Conservation (phyloP, 768 basidiomycete genomes). For the Amylocystis lapponica region DNA sequence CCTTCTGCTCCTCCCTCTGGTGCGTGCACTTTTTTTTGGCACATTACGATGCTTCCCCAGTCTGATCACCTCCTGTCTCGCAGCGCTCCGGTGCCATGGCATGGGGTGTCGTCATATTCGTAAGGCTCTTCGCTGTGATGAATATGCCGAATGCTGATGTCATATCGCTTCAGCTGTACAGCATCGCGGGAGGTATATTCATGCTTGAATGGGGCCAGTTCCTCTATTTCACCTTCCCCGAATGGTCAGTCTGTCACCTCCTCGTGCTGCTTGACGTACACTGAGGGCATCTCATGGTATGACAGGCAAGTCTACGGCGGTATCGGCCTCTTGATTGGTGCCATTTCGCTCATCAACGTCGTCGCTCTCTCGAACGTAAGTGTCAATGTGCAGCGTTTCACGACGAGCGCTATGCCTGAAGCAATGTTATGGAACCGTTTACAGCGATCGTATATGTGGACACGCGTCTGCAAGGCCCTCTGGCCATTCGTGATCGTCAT, state of each 20-base stretch:
- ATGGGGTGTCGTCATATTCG: conserved; percentile 59
- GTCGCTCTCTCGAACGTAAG: conserved; percentile 62
- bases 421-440: conserved; percentile 1
- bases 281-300: neutral
- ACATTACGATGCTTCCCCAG: neutral
- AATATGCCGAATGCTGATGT: neutral
- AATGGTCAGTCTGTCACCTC: conserved; percentile 41
- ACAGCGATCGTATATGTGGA: conserved; percentile 68
- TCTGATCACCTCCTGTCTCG: conserved; percentile 6
- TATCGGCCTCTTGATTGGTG: conserved; percentile 49
- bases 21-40: conserved; percentile 36
- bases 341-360: conserved; percentile 45
- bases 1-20: conserved; percentile 66
- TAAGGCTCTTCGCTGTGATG: conserved; percentile 21
- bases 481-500: conserved; percentile 72
- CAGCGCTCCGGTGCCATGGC: conserved; percentile 70
- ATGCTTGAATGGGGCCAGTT: conserved; percentile 57
- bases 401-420: conserved; percentile 3
- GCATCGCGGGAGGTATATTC: conserved; percentile 59
- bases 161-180: conserved; percentile 47
- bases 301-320: conserved; percentile 68
- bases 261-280: conserved; percentile 1
- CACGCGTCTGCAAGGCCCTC: conserved; percentile 54
- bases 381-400: conserved; percentile 20
- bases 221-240: conserved; percentile 58